A percentile compares a stretch with the other conserved stretches of the same genome.
Evolutionary conservation across 306 rosid species (phyloP).

Genomic region (Leucaena leucocephala): DNA sequence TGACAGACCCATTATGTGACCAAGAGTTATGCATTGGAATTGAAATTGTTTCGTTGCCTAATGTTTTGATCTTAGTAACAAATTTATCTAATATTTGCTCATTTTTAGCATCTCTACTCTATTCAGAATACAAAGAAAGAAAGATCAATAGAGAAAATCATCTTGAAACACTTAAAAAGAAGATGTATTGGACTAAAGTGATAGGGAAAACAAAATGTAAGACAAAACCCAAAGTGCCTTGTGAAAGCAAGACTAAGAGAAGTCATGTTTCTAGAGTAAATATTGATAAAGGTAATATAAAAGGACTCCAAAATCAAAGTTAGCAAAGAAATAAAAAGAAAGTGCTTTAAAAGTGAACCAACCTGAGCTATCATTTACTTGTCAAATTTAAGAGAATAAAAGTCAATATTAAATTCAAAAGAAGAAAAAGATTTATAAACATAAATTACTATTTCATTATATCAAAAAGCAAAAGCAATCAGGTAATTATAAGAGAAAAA

Average conservation of each 20-base stretch:
- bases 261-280: background rate
- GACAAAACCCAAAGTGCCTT: background rate
- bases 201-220: slow-evolving; percentile 23
- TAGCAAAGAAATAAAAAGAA: slow-evolving; percentile 22
- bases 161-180: slow-evolving; percentile 5
- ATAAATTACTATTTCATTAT: background rate
- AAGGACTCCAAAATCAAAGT: background rate
- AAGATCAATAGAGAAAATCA: background rate
- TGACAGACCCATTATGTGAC: background rate
- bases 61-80: too few species aligned
- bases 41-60: too few species aligned
- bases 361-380: background rate
- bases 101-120: background rate
- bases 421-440: slow-evolving; percentile 3
- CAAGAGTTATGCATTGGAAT: background rate
- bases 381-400: background rate
- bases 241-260: background rate
- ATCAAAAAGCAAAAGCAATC: slow-evolving; percentile 28
- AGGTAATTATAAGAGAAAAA: slow-evolving; percentile 5
- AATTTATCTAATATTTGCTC: background rate
- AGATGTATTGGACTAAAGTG: slow-evolving; percentile 49
- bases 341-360: background rate
- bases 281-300: background rate
- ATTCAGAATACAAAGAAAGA: slow-evolving; percentile 26
- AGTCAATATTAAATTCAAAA: background rate